phyloP scores from a whole-genome alignment of 345 rosid genomes.

The Moricandia moricandioides region DNA sequence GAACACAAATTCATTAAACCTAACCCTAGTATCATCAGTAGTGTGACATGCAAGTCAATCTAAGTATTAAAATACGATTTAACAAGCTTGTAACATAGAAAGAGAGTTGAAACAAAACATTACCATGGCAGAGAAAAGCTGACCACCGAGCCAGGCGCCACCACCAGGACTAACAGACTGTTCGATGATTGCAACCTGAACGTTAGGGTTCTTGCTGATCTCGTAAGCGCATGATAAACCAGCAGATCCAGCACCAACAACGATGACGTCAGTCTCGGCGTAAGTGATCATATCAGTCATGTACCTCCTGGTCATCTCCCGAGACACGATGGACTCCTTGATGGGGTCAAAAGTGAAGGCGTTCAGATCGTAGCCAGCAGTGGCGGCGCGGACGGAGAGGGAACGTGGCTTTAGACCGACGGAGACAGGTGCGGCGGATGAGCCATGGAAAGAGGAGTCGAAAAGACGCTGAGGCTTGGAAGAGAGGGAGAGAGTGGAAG shows the following conservation, averaged over 20 bases:
- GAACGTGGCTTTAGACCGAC: slow-evolving; percentile 23
- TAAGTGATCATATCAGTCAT: slow-evolving; percentile 71
- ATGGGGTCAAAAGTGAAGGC: slow-evolving; percentile 58
- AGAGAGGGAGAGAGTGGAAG: slow-evolving; percentile 47
- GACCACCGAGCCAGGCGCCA: slow-evolving; percentile 81
- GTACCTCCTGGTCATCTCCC: slow-evolving; percentile 73
- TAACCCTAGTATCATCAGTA: neutral
- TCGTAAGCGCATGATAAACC: slow-evolving; percentile 70
- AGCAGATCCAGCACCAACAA: slow-evolving; percentile 76
- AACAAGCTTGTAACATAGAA: neutral
- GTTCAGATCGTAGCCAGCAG: slow-evolving; percentile 51
- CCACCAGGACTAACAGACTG: slow-evolving; percentile 89
- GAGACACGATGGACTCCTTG: slow-evolving; percentile 59
- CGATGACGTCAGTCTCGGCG: slow-evolving; percentile 70
- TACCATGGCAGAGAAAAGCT: slow-evolving; percentile 82
- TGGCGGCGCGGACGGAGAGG: slow-evolving; percentile 39
- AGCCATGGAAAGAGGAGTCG: slow-evolving; percentile 53
- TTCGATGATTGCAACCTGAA: slow-evolving; percentile 61
- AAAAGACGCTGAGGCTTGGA: slow-evolving; percentile 39
- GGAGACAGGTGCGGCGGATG: slow-evolving; percentile 37
- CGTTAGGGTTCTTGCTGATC: slow-evolving; percentile 66
- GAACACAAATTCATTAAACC: neutral
- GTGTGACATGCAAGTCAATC: neutral
- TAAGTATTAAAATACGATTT: neutral
- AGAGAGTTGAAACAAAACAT: neutral